Base-by-base conservation (phyloP, 2,329 filamentous ascomycete genomes). In the Alternaria arbusti region DNA sequence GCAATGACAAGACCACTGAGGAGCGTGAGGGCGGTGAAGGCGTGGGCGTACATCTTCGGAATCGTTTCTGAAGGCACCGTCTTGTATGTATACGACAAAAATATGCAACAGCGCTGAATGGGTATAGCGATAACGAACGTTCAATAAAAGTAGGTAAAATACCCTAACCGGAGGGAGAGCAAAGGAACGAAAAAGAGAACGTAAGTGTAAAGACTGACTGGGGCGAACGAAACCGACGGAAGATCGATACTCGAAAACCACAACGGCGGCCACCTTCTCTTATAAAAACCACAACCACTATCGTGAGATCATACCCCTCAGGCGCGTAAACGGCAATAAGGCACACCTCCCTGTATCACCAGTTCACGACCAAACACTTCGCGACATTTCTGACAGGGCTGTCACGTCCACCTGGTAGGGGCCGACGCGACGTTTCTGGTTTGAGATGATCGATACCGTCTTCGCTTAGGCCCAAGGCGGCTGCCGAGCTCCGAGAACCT, bases 1-100 rank as follows among this genome's bases (percentile, higher is more conserved):
- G 70, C 70, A 17, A 59, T 28, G n/a, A 66, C 65, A 23, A 71
- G 44, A 5, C 65, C 23, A 51, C 66, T 61, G 13, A 73, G 49
- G 26, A 71, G 44, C 8, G 66, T 54, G 50, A 72, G 47, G 12
- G 60, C 45, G 45, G 63, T 52, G 36, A 72, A 15, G n/a, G 57
- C 50, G 44, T 57, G 28, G 56, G 63, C 51, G 56, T 71, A 63
- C 73, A 75, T 75, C 15, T 57, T 44, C 26, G 46, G 25, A 8
- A 25, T 43, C 23, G 10, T 12, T 57, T 30, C 52, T 9, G 26
- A 49, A 13, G 12, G 4, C 22, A 45, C 5, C n/a, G 49, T 23
- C 49, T 32, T 36, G 15, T 32, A n/a, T 51, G 30, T 52, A 17
- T 52, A 57, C 20, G 28, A 25, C 55, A 45, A 49, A 61, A 50